phyloP scores from a whole-genome alignment of 306 rosid species.

The Carpinus fangiana region DNA sequence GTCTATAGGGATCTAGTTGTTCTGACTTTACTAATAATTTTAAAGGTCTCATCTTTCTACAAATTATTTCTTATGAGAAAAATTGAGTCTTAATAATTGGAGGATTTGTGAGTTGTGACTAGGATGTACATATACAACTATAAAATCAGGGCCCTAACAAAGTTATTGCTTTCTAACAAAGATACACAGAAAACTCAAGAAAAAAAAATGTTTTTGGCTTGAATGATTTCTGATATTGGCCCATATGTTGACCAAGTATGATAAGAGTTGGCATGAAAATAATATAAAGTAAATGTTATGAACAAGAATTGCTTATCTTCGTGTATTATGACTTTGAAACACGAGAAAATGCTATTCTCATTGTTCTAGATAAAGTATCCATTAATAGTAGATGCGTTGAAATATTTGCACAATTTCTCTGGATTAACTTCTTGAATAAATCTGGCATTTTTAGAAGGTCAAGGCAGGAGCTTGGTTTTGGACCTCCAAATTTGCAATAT shows the following conservation, averaged over 20 bases:
- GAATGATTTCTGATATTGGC: slow-evolving; percentile 7
- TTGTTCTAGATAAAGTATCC: too few relatives aligned
- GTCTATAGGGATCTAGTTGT: slow-evolving; percentile 7
- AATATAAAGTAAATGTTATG: neutral
- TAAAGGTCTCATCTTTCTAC: slow-evolving; percentile 8
- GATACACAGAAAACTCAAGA: neutral
- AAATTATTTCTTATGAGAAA: slow-evolving; percentile 6
- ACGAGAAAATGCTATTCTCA: neutral
- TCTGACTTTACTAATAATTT: slow-evolving; percentile 7
- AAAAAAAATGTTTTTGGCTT: neutral
- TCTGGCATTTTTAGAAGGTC: neutral
- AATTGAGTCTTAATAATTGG: slow-evolving; percentile 1
- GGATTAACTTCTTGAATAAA: neutral
- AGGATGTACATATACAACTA: neutral
- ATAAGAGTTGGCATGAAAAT: slow-evolving; percentile 8
- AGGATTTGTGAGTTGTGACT: slow-evolving; percentile 19
- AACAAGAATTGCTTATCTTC: neutral
- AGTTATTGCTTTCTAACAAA: neutral
- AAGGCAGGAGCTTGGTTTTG: slow-evolving; percentile 15
- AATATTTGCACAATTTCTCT: slow-evolving; percentile 6
- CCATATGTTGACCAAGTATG: neutral
- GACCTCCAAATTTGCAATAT: slow-evolving; percentile 14
- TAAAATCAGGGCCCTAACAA: neutral
- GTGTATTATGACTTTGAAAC: neutral
- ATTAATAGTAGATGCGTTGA: neutral